Percentiles rank a stretch among this genome's conserved stretches.
Conservation (phyloP, 1,284 basidiomycete genomes). For the Leccinum solheimii region DNA sequence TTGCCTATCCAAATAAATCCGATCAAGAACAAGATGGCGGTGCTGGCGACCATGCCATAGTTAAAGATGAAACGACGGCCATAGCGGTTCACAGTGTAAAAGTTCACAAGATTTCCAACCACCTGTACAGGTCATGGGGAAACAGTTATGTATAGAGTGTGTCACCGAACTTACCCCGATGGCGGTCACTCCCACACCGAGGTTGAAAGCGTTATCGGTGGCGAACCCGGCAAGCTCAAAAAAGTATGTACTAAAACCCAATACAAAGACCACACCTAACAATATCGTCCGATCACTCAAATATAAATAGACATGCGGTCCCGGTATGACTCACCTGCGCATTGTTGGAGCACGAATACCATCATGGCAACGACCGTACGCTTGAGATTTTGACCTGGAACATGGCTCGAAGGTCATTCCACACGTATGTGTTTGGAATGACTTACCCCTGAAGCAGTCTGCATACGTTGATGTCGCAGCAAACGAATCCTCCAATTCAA, state of each 20-base stretch:
- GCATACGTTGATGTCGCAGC: slow-evolving; percentile 22
- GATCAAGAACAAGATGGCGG: slow-evolving; percentile 27
- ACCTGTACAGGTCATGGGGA: background rate
- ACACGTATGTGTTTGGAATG: background rate
- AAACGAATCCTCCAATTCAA: slow-evolving; percentile 33
- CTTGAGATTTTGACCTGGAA: slow-evolving; percentile 26
- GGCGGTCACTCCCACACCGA: slow-evolving; percentile 30
- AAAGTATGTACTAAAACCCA: slow-evolving; percentile 34
- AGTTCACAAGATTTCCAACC: slow-evolving; percentile 22
- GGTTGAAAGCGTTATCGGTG: slow-evolving; percentile 23
- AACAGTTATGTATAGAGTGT: background rate
- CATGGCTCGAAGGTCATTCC: background rate
- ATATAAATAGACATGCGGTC: too few species aligned
- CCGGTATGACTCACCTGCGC: slow-evolving; percentile 18
- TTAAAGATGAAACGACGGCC: slow-evolving; percentile 31
- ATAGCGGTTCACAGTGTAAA: slow-evolving; percentile 30
- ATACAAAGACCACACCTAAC: slow-evolving; percentile 32
- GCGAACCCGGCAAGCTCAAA: slow-evolving; percentile 35
- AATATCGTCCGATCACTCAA: background rate
- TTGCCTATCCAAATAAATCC: slow-evolving; percentile 31
- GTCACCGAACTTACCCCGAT: slow-evolving; percentile 22
- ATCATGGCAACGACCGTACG: slow-evolving; percentile 34
- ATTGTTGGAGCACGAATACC: slow-evolving; percentile 35
- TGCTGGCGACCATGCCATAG: slow-evolving; percentile 30
- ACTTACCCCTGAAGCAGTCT: slow-evolving; percentile 32